Percentiles rank a stretch among this genome's conserved stretches.
These are phyloP conservation scores for Nicotiana benthamiana DNA, from an alignment of 257 asterid species.

Conservation along the genomic window DNA sequence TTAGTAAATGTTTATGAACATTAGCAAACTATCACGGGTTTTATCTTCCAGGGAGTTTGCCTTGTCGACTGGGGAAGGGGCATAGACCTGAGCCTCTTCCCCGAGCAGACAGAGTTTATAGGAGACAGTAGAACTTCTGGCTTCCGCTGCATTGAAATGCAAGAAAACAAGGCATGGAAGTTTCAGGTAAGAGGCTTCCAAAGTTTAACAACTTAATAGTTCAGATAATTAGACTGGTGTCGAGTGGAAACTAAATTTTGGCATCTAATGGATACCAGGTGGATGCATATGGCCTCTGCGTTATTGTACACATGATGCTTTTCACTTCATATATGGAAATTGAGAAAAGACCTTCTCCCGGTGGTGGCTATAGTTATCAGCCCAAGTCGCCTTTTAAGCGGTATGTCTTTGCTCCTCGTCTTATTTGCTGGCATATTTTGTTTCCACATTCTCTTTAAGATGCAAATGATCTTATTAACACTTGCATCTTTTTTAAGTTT, in stretches of 20 bases:
- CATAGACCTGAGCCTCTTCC: constrained; percentile 68
- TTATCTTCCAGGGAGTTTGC: constrained; percentile 70
- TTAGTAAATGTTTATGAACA: not conserved
- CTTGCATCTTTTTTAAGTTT: not conserved
- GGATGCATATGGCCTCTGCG: constrained; percentile 81
- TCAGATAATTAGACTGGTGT: not conserved
- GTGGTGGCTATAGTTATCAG: constrained; percentile 48
- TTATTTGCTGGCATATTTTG: not conserved
- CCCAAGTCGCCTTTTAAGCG: constrained; percentile 71
- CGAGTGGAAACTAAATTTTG: not conserved
- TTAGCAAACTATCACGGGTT: constrained; percentile 9
- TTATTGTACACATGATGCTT: constrained; percentile 81
- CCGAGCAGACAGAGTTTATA: constrained; percentile 48
- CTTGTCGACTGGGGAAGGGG: constrained; percentile 99
- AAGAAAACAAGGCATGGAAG: constrained; percentile 84
- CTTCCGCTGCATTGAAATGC: constrained; percentile 92
- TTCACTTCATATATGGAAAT: constrained; percentile 78
- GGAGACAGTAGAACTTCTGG: constrained; percentile 95
- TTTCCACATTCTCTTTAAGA: not conserved
- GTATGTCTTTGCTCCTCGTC: constrained; percentile 22
- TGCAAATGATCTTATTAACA: not conserved
- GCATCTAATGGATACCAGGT: constrained; percentile 35
- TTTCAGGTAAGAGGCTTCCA: constrained; percentile 49
- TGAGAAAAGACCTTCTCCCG: constrained; percentile 38
- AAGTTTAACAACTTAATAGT: not conserved